phyloP scores from a whole-genome alignment of 1,284 basidiomycete genomes.

The Earliella scabrosa region DNA sequence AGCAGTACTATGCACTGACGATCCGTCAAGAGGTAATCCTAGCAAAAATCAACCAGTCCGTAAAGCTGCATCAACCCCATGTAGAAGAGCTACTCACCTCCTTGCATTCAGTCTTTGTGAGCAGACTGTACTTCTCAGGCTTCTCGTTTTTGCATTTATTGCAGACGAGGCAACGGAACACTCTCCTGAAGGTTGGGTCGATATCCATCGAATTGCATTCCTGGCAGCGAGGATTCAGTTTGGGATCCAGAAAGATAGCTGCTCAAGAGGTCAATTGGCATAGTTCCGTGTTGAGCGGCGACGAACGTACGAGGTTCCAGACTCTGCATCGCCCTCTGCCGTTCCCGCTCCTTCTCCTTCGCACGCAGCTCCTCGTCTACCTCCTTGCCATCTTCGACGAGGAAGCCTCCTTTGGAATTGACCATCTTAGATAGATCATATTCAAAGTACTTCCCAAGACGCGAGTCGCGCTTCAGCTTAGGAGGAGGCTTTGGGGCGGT shows the following conservation, averaged over 20 bases:
- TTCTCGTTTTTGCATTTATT: conserved; percentile 87
- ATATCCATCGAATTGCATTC: conserved; percentile 88
- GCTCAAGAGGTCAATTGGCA: conserved; percentile 1
- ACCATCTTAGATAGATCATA: conserved; percentile 98
- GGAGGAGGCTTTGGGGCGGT: conserved; percentile 53
- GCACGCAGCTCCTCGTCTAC: conserved; percentile 66
- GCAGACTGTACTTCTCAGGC: conserved; percentile 90
- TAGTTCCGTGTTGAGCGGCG: background rate
- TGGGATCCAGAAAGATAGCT: conserved; percentile 73
- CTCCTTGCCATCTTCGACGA: conserved; percentile 84
- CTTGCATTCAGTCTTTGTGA: conserved; percentile 99
- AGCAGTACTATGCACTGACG: conserved; percentile 47
- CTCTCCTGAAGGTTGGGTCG: conserved; percentile 79
- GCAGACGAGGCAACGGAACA: conserved; percentile 88
- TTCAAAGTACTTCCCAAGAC: conserved; percentile 88
- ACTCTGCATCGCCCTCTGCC: conserved; percentile 67
- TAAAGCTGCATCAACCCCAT: background rate
- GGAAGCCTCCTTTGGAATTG: conserved; percentile 92
- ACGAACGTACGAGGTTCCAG: conserved; percentile 67
- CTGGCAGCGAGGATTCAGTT: conserved; percentile 78
- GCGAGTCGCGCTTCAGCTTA: conserved; percentile 70
- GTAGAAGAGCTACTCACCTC: conserved; percentile 57
- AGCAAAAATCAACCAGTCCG: conserved; percentile 4
- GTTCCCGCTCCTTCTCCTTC: conserved; percentile 80
- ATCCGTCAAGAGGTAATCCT: conserved; percentile 93